phyloP scores from a whole-genome alignment of 2,329 filamentous ascomycete species.

The Colletotrichum cereale region DNA sequence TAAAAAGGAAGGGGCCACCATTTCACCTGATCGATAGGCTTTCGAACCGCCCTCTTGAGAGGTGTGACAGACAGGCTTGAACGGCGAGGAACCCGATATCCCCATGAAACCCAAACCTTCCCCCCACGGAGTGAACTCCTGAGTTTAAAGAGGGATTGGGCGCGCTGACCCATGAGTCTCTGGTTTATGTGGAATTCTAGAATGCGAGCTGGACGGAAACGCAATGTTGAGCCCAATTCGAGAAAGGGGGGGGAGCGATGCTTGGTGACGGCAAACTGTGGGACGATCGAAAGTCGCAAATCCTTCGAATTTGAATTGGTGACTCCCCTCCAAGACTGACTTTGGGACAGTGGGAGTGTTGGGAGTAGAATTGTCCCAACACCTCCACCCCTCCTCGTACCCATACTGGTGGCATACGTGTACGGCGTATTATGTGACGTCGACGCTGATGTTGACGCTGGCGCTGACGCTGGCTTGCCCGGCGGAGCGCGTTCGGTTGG shows the following conservation, averaged over 20 bases:
- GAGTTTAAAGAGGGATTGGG: background rate
- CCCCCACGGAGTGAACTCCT: slow-evolving; percentile 23
- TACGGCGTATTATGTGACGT: no score
- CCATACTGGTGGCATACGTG: background rate
- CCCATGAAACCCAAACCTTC: slow-evolving; percentile 4
- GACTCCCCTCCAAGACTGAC: background rate
- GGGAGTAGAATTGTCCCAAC: background rate
- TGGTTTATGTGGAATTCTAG: background rate
- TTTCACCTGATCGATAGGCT: background rate
- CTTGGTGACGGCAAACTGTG: background rate
- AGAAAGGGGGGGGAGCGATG: background rate
- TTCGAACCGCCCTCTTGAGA: background rate
- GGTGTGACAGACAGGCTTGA: background rate
- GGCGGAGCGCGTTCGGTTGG: background rate
- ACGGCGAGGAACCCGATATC: background rate
- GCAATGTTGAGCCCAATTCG: background rate
- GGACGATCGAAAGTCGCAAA: background rate
- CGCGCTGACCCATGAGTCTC: background rate
- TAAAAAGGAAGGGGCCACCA: background rate
- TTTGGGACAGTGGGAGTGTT: background rate
- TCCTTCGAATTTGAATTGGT: background rate
- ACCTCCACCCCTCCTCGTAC: background rate
- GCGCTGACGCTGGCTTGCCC: background rate
- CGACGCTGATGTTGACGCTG: no score
- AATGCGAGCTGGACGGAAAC: background rate